phyloP scores from a whole-genome alignment of 2,329 filamentous ascomycete genomes.

The Periglandula ipomoeae region DNA sequence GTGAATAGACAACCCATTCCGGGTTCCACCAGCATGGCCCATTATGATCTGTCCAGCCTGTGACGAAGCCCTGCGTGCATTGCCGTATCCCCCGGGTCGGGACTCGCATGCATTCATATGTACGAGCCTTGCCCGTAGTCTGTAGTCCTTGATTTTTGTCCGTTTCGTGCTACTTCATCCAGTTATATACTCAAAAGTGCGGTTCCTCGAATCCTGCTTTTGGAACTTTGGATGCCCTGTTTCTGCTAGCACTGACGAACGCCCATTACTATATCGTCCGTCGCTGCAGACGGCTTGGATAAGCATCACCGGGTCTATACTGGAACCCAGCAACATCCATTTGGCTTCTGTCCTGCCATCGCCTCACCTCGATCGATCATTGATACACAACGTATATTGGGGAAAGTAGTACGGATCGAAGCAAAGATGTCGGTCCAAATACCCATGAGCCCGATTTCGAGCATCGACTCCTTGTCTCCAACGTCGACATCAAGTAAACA shows the following conservation, averaged over 20 bases:
- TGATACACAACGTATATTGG: no score
- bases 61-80: background rate
- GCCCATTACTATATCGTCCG: background rate
- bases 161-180: background rate
- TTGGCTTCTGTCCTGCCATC: no score
- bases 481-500: background rate
- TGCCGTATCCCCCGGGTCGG: background rate
- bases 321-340: no score
- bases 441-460: background rate
- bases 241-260: background rate
- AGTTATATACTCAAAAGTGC: background rate
- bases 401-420: background rate
- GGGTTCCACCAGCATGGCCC: no score
- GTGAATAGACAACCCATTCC: no score
- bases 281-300: background rate
- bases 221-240: background rate
- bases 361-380: no score
- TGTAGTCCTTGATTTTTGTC: background rate
- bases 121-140: background rate
- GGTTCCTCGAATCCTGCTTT: background rate
- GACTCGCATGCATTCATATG: background rate
- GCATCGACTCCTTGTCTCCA: background rate
- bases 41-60: background rate
- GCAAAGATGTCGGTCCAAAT: slow-evolving; percentile 1
- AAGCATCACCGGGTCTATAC: background rate